Conservation (phyloP, 495 filamentous ascomycete genomes). For the Penicillium salamii region DNA sequence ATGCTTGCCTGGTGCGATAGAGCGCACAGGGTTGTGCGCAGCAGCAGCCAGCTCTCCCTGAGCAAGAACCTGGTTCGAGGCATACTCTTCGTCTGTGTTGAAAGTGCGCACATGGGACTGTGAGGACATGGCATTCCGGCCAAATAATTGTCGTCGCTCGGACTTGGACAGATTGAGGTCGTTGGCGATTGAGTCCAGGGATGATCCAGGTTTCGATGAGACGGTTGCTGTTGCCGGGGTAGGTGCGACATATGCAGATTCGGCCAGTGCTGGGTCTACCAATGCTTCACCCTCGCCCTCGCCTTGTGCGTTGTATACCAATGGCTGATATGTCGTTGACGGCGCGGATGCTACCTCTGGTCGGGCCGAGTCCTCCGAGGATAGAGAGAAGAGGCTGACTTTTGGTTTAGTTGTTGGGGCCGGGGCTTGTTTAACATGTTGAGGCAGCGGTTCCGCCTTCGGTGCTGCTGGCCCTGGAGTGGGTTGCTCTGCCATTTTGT, state of each 20-base stretch:
- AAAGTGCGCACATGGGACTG: constrained; percentile 64
- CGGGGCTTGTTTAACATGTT: constrained; percentile 11
- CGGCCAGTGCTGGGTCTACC: constrained; percentile 19
- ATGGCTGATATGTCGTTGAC: constrained; percentile 43
- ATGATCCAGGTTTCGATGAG: constrained; percentile 12
- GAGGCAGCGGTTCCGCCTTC: constrained; percentile 4
- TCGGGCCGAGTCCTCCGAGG: constrained; percentile 21
- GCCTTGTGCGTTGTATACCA: constrained; percentile 42
- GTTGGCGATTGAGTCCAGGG: constrained; percentile 61
- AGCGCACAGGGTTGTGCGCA: constrained; percentile 76
- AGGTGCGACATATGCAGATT: constrained; percentile 9
- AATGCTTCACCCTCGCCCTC: constrained; percentile 18
- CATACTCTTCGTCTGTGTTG: constrained; percentile 84
- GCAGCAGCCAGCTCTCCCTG: constrained; percentile 57
- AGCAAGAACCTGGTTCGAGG: constrained; percentile 62
- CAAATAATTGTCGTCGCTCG: constrained; percentile 78
- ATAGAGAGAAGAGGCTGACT: constrained; percentile 61
- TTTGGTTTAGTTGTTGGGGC: constrained; percentile 45
- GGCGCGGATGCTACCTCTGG: constrained; percentile 6
- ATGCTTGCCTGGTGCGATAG: constrained; percentile 86
- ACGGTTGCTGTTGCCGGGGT: constrained; percentile 19
- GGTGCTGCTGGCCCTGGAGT: constrained; percentile 14
- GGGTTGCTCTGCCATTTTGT: constrained; percentile 12
- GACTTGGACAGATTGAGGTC: constrained; percentile 72
- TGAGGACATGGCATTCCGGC: constrained; percentile 49